Evolutionary conservation across 2,329 filamentous ascomycete genomes (phyloP).

Genomic region (Pyrenophora seminiperda): DNA sequence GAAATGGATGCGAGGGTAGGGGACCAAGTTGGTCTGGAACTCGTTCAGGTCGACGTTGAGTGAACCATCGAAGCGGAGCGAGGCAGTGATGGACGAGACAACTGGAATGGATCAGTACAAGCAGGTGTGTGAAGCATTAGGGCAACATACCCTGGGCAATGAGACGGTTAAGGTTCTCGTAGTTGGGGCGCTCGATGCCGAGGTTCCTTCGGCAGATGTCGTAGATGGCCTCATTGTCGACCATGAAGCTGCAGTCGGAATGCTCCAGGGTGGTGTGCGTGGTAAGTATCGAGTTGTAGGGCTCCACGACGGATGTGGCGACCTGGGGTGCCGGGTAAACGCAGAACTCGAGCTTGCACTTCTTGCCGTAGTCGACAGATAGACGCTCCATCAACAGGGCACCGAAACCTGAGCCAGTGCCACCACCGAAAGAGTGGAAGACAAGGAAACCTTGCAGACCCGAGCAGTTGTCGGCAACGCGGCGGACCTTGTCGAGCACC

Average conservation of each 20-base stretch:
- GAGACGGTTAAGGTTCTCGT: slow-evolving; percentile 97
- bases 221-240: slow-evolving; percentile 99
- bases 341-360: slow-evolving; percentile 99
- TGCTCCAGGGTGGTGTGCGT: slow-evolving; percentile 99
- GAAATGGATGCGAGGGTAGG: slow-evolving; percentile 99
- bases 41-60: slow-evolving; percentile 99
- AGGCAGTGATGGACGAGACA: slow-evolving; percentile 97
- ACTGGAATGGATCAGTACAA: slow-evolving; percentile 58
- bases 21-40: slow-evolving; percentile 99
- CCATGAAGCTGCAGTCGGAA: slow-evolving; percentile 99
- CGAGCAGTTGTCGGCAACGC: slow-evolving; percentile 93
- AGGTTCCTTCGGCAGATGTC: slow-evolving; percentile 99
- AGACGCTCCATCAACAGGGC: slow-evolving; percentile 98
- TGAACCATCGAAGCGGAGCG: slow-evolving; percentile 96
- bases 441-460: slow-evolving; percentile 99
- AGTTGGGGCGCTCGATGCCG: slow-evolving; percentile 95
- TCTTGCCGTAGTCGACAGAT: slow-evolving; percentile 99
- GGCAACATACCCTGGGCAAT: slow-evolving; percentile 81
- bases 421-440: slow-evolving; percentile 99
- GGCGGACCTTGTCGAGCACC: slow-evolving; percentile 96
- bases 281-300: slow-evolving; percentile 99
- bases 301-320: slow-evolving; percentile 96
- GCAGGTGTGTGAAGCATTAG: not conserved
- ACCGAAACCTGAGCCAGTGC: slow-evolving; percentile 98
- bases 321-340: slow-evolving; percentile 98